Evolutionary conservation across 257 asterid genomes (phyloP).

Genomic region (Salvia miltiorrhiza): DNA sequence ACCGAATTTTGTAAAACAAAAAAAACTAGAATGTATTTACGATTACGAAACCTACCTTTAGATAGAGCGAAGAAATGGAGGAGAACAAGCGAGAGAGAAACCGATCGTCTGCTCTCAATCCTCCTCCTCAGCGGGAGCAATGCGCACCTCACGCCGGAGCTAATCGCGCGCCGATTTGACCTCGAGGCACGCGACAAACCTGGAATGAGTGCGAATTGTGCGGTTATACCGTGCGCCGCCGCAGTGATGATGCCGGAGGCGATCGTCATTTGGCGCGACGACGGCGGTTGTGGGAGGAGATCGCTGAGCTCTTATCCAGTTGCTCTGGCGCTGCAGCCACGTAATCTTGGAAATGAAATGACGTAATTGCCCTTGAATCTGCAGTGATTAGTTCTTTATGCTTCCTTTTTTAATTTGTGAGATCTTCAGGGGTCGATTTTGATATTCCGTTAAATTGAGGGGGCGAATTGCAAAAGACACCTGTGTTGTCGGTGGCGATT

Average conservation of each 20-base stretch:
- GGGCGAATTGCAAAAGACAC: slow-evolving; percentile 16
- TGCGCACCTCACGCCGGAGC: slow-evolving; percentile 43
- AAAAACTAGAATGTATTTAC: not conserved
- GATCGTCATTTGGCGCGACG: slow-evolving; percentile 41
- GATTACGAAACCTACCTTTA: slow-evolving; percentile 35
- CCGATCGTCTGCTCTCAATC: slow-evolving; percentile 57
- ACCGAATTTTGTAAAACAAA: not conserved
- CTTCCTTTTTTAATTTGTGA: no score
- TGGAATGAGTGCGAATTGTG: slow-evolving; percentile 22
- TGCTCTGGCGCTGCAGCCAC: not conserved
- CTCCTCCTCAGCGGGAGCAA: slow-evolving; percentile 30
- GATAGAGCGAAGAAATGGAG: slow-evolving; percentile 47
- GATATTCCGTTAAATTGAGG: slow-evolving; percentile 2
- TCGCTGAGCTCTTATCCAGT: slow-evolving; percentile 29
- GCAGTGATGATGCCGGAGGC: slow-evolving; percentile 27
- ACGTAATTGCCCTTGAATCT: slow-evolving; percentile 31
- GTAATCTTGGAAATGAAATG: not conserved
- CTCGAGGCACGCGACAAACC: slow-evolving; percentile 23
- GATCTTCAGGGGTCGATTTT: no score
- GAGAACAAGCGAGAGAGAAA: slow-evolving; percentile 51
- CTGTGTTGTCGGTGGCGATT: slow-evolving; percentile 16
- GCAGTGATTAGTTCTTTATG: no score
- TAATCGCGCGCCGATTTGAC: slow-evolving; percentile 23
- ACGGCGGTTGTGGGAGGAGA: not conserved
- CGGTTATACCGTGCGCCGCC: slow-evolving; percentile 37